Evolutionary conservation across 192 early-diverging fungal species (phyloP), one percentile per base, ranked within the genome.

Genomic region (Coemansia erecta): DNA sequence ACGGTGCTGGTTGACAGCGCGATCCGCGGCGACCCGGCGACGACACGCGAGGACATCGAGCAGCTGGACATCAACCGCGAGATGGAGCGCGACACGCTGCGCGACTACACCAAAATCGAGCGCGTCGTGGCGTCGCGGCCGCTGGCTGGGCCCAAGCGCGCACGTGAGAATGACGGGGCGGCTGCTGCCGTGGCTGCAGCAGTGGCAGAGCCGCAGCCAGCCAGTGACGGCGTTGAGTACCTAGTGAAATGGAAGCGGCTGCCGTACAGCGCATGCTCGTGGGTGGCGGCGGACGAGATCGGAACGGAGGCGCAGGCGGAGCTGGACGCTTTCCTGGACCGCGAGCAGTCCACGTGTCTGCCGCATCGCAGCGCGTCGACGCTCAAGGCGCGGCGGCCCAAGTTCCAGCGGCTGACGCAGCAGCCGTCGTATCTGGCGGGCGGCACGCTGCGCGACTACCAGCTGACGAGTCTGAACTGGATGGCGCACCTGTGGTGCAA

Each of bases 391-490:
- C 84, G 87, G 53, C 83, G 97, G 14, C 89, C 91, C 11, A 75
- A 83, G 53, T 98, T 94, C 75, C 87, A 90, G 64, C 81, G 75
- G 28, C 80, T 95, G 63, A 51, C 81, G 19, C 84, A 84, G 24
- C 93, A 97, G 66, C 94, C 95, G 0, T 81, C 79, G 22, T 98
- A 90, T 64, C 73, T 98, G 60, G 63, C 62, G 0, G 93, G 93
- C 35, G 95, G 95, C 14, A 81, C 92, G 52, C 84, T 99, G 47
- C 86, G 96, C 35, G 95, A 98, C 62, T 99, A 98, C 70, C 98
- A 99, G 75, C 63, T 97, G 42, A 85, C 88, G 21, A 94, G 94
- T 35, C 74, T 99, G 40, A 98, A 96, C 73, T 99, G 98, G 98
- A 91, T 95, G 87, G 93, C 92, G 4, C 85, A 89, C 56, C 76